Conservation (phyloP, 192 early-diverging fungal species). For the Obelidium mucronatum region DNA sequence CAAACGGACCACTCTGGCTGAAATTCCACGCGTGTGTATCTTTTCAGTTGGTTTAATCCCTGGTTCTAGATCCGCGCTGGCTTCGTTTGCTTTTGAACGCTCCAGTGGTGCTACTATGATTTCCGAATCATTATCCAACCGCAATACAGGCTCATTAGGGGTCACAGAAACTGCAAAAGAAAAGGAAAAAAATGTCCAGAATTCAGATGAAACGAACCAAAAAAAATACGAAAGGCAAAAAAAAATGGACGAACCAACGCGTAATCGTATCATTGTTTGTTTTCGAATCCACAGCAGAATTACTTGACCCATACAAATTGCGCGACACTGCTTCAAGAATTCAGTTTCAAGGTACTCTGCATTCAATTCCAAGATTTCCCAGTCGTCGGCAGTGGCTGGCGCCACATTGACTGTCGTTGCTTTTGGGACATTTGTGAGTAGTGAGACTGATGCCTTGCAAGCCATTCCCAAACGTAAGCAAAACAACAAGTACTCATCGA, state of each 20-base stretch:
- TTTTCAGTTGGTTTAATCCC: background rate
- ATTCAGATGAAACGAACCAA: constrained; percentile 3
- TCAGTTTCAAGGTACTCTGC: constrained; percentile 56
- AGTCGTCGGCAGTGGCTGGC: constrained; percentile 55
- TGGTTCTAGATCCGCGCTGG: background rate
- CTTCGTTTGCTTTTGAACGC: constrained; percentile 5
- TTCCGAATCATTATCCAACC: constrained; percentile 49
- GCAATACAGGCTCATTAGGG: constrained; percentile 37
- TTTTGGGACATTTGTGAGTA: constrained; percentile 22
- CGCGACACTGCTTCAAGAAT: constrained; percentile 54
- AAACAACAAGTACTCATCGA: constrained; percentile 10
- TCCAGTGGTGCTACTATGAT: constrained; percentile 55
- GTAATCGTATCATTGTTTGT: constrained; percentile 42
- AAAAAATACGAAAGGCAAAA: constrained; percentile 27
- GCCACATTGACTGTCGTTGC: constrained; percentile 50
- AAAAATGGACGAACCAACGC: constrained; percentile 37
- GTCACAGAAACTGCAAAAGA: constrained; percentile 37
- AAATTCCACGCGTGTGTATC: constrained; percentile 8
- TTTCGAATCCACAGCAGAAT: constrained; percentile 50
- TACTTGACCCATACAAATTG: constrained; percentile 42
- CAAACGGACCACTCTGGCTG: constrained; percentile 14
- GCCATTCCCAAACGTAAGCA: background rate
- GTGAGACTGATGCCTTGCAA: constrained; percentile 30
- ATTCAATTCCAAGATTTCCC: constrained; percentile 62
- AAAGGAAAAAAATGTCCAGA: constrained; percentile 11